Conservation (phyloP, 2,329 filamentous ascomycete genomes). For the Diaporthe amygdali region DNA sequence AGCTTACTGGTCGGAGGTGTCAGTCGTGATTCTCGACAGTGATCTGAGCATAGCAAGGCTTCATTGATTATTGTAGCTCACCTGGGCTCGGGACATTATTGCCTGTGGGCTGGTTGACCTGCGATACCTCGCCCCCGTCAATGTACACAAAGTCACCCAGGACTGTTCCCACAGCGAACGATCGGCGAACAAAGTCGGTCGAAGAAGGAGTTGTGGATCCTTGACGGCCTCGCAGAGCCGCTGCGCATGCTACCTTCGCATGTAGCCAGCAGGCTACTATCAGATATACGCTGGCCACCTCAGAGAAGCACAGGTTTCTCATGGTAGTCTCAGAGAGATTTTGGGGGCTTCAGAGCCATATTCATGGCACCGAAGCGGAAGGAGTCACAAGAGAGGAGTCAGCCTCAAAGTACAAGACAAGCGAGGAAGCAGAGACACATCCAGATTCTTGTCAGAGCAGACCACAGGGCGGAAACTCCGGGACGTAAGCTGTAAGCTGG, state of each 20-base stretch:
- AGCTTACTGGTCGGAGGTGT: constrained; percentile 32
- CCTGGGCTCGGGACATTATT: constrained; percentile 27
- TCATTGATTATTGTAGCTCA: not conserved
- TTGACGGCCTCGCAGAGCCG: not conserved
- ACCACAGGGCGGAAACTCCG: not conserved
- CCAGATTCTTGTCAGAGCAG: not conserved
- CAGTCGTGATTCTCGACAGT: not conserved
- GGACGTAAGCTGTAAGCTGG: not conserved
- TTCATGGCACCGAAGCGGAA: not conserved
- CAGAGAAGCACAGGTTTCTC: constrained; percentile 3
- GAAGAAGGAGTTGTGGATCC: not conserved
- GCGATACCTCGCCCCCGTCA: constrained; percentile 42
- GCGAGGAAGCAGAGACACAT: not conserved
- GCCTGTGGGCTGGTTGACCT: constrained; percentile 29
- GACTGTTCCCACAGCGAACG: constrained; percentile 26
- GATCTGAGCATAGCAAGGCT: not conserved
- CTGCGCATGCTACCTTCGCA: not conserved
- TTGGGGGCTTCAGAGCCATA: not conserved
- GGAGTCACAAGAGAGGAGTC: not conserved
- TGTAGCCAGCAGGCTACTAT: not conserved
- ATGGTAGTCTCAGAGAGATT: not conserved
- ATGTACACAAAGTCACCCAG: constrained; percentile 44
- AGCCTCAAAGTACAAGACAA: not conserved
- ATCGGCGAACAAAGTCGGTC: not conserved
- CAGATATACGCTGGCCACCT: not conserved